These are phyloP conservation scores for Lasiodiplodia sp. DNA, from an alignment of 2,329 filamentous ascomycete species.

Conservation along the genomic window DNA sequence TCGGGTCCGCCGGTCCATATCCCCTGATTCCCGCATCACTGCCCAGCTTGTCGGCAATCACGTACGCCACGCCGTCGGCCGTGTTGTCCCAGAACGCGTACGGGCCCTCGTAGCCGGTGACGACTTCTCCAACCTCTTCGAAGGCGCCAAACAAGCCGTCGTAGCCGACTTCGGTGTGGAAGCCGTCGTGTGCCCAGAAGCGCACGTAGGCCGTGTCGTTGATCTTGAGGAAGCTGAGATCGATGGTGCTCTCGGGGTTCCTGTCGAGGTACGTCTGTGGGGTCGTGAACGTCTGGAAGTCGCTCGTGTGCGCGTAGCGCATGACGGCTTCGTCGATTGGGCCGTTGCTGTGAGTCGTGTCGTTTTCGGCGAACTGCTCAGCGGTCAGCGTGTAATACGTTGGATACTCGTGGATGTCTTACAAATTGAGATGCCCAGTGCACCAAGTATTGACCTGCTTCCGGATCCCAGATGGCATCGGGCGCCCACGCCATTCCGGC, in stretches of 20 bases:
- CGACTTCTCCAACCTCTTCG: conserved; percentile 19
- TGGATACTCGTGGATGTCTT: background rate
- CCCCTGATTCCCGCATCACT: conserved; percentile 26
- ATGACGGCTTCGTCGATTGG: conserved; percentile 29
- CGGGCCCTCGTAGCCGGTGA: conserved; percentile 32
- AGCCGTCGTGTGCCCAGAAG: conserved; percentile 32
- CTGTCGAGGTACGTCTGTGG: conserved; percentile 30
- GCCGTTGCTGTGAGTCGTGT: conserved; percentile 25
- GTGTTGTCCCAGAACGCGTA: conserved; percentile 31
- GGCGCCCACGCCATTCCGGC: conserved; percentile 34
- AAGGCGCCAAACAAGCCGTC: conserved; percentile 31
- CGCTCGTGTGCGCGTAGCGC: conserved; percentile 32
- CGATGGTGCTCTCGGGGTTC: conserved; percentile 29
- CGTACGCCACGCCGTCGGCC: conserved; percentile 27
- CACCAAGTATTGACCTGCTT: conserved; percentile 9
- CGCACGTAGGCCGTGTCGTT: conserved; percentile 31
- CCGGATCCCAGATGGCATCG: conserved; percentile 30
- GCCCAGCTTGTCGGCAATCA: conserved; percentile 30
- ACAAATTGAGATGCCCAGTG: conserved; percentile 30
- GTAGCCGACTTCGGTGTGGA: conserved; percentile 31
- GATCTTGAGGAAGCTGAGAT: conserved; percentile 33
- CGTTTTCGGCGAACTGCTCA: conserved; percentile 28
- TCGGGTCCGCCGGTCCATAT: conserved; percentile 29
- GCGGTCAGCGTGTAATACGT: background rate
- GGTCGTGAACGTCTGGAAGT: conserved; percentile 31